Evolutionary conservation across 768 basidiomycete genomes (phyloP).

Genomic region (Tulasnella sp.): DNA sequence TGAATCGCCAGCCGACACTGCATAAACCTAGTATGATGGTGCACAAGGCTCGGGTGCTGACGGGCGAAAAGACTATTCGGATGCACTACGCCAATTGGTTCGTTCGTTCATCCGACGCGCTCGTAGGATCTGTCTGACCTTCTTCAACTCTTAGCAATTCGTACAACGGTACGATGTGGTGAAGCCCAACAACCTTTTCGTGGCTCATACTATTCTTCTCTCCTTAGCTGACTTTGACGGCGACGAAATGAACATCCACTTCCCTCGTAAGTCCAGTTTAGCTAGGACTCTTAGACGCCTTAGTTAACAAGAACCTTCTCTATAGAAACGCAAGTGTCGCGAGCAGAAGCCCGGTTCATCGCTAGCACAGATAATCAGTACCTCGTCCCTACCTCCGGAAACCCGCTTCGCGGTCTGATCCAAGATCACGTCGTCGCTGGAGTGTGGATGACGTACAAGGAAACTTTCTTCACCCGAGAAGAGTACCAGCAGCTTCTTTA

Average conservation of each 20-base stretch:
- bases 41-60: slow-evolving; percentile 80
- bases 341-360: slow-evolving; percentile 87
- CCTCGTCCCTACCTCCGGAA: slow-evolving; percentile 96
- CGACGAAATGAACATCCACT: slow-evolving; percentile 99
- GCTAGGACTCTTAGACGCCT: not conserved
- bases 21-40: slow-evolving; percentile 99
- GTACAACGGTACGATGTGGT: slow-evolving; percentile 66
- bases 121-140: not conserved
- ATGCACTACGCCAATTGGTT: slow-evolving; percentile 99
- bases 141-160: slow-evolving; percentile 61
- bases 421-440: slow-evolving; percentile 99
- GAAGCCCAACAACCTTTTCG: not conserved
- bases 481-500: slow-evolving; percentile 95
- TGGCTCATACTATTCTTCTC: not conserved
- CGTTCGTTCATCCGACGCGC: not conserved
- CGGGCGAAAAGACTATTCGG: slow-evolving; percentile 96
- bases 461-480: slow-evolving; percentile 88
- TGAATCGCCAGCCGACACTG: slow-evolving; percentile 95
- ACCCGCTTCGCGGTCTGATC: slow-evolving; percentile 92
- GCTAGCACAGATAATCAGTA: slow-evolving; percentile 99
- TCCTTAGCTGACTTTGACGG: slow-evolving; percentile 78
- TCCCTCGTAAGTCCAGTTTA: slow-evolving; percentile 63
- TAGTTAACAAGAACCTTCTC: not conserved
- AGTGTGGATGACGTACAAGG: slow-evolving; percentile 98
- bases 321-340: slow-evolving; percentile 85